A percentile compares a stretch with the other conserved stretches of the same genome.
phyloP scores from a whole-genome alignment of 345 rosid genomes.

The Salix dunnii region DNA sequence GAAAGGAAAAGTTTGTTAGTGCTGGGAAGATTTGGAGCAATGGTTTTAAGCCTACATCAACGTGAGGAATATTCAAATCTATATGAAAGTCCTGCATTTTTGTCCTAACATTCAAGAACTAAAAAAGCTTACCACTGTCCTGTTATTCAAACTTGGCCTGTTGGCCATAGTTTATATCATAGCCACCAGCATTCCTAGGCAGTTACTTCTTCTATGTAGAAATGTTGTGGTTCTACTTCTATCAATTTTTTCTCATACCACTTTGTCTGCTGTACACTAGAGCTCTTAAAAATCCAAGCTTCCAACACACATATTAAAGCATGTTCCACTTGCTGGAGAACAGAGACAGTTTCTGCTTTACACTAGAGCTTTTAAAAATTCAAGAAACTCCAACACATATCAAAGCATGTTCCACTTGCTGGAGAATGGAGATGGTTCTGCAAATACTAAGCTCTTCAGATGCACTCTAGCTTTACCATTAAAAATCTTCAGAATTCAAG shows the following conservation, averaged over 20 bases:
- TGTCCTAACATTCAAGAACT: neutral
- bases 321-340: neutral
- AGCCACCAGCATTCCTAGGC: neutral
- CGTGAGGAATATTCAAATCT: neutral
- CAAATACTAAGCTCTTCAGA: neutral
- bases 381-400: too few relatives aligned
- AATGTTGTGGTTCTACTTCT: neutral
- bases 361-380: too few relatives aligned
- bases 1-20: neutral
- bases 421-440: neutral
- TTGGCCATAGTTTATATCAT: neutral
- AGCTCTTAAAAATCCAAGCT: neutral
- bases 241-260: neutral
- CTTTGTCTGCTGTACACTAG: neutral
- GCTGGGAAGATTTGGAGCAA: neutral
- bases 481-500: neutral
- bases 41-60: neutral
- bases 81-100: neutral
- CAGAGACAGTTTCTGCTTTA: too few relatives aligned
- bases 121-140: neutral
- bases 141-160: neutral
- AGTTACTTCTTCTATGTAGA: neutral
- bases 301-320: neutral
- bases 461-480: neutral
- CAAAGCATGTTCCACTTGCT: too few relatives aligned